phyloP scores from a whole-genome alignment of 768 basidiomycete species.

The Auricularia auricula-judae region DNA sequence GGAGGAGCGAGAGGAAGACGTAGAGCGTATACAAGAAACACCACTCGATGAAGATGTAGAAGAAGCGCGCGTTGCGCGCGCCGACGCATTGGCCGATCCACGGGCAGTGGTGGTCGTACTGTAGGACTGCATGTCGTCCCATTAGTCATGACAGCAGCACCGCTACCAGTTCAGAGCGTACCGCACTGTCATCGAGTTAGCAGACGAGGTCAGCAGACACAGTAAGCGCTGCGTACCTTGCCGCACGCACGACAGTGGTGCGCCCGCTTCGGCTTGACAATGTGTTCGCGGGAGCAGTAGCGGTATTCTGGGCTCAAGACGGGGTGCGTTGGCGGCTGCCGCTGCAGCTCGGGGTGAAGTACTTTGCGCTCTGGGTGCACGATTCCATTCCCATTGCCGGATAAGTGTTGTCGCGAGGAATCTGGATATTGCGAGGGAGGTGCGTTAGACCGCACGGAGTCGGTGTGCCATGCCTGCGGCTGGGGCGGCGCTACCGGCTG shows the following conservation, averaged over 20 bases:
- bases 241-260: conserved; percentile 80
- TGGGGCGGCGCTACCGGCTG: conserved; percentile 8
- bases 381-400: too few species aligned
- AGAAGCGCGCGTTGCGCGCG: conserved; percentile 73
- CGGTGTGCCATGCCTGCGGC: conserved; percentile 8
- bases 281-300: conserved; percentile 51
- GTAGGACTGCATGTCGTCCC: conserved; percentile 31
- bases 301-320: conserved; percentile 51
- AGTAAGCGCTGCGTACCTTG: conserved; percentile 39
- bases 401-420: neutral
- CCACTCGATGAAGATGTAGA: conserved; percentile 71
- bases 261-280: conserved; percentile 58
- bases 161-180: too few species aligned
- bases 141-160: neutral
- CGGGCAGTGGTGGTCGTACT: conserved; percentile 85
- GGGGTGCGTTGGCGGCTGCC: conserved; percentile 30
- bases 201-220: neutral
- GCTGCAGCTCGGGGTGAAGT: conserved; percentile 12
- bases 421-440: neutral
- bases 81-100: conserved; percentile 93
- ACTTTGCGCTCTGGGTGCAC: neutral
- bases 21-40: conserved; percentile 48
- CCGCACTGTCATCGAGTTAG: neutral
- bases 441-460: neutral
- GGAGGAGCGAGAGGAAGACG: conserved; percentile 49